phyloP scores from a whole-genome alignment of 306 rosid species.

The Crotalaria pallida region DNA sequence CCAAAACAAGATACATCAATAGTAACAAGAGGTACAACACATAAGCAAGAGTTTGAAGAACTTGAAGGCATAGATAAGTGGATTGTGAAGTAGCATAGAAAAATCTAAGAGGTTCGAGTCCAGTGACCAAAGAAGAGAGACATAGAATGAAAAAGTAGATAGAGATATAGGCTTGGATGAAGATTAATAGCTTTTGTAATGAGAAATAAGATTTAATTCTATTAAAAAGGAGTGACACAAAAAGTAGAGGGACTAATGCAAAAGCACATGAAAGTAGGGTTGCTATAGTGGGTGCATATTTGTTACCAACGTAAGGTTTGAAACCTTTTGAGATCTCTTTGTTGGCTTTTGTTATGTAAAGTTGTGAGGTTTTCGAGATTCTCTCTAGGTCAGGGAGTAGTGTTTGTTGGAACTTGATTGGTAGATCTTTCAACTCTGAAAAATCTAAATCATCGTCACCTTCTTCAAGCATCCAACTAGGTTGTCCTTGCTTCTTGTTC shows the following conservation, averaged over 20 bases:
- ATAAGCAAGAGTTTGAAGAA: conserved; percentile 79
- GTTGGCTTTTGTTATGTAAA: conserved; percentile 64
- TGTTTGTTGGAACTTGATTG: conserved; percentile 51
- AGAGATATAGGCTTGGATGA: conserved; percentile 80
- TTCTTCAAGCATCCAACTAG: conserved; percentile 50
- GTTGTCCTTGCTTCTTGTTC: conserved; percentile 36
- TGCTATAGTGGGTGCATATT: conserved; percentile 77
- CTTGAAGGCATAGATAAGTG: conserved; percentile 65
- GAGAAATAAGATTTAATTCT: conserved; percentile 87
- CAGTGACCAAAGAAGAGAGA: conserved; percentile 52
- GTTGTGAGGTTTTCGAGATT: conserved; percentile 69
- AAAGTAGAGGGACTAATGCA: conserved; percentile 60
- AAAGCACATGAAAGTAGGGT: conserved; percentile 50
- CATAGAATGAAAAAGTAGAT: conserved; percentile 84
- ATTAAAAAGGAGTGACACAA: conserved; percentile 73
- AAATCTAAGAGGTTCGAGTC: conserved; percentile 79
- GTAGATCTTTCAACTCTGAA: conserved; percentile 60
- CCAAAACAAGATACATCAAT: conserved; percentile 69
- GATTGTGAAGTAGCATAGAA: conserved; percentile 80
- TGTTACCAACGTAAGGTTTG: conserved; percentile 85
- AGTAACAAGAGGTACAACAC: conserved; percentile 61
- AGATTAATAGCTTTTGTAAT: conserved; percentile 76
- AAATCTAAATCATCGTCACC: conserved; percentile 47
- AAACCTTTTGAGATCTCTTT: conserved; percentile 60
- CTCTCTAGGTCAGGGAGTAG: conserved; percentile 74